Evolutionary conservation across 2,329 filamentous ascomycete species (phyloP).

Genomic region (Boeremia exigua): DNA sequence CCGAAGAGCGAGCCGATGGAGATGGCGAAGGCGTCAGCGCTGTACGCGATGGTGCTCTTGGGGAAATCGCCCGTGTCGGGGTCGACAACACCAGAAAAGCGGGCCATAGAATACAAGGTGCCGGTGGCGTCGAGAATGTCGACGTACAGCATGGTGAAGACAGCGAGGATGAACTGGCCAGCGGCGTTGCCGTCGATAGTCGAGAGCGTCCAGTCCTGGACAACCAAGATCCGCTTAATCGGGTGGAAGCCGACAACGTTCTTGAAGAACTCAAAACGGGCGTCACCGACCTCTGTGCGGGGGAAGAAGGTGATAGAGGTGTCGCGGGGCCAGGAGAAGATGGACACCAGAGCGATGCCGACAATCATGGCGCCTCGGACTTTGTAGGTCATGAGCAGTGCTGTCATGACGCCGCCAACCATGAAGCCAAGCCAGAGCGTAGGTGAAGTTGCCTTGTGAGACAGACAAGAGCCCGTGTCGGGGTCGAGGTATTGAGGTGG

Average conservation of each 20-base stretch:
- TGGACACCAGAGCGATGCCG: constrained; percentile 81
- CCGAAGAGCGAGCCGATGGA: constrained; percentile 81
- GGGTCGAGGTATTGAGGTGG: constrained; percentile 55
- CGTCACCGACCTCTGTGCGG: constrained; percentile 70
- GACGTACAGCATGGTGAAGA: constrained; percentile 89
- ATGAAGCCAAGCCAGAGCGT: constrained; percentile 90
- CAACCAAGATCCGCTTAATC: constrained; percentile 71
- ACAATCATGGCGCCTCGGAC: constrained; percentile 85
- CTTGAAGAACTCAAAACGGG: constrained; percentile 83
- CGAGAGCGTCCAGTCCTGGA: constrained; percentile 75
- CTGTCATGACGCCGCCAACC: constrained; percentile 80
- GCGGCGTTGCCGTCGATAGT: constrained; percentile 58
- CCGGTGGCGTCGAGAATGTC: constrained; percentile 85
- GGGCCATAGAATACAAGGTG: constrained; percentile 88
- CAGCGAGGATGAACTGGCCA: constrained; percentile 78
- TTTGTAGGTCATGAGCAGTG: constrained; percentile 81
- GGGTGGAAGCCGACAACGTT: constrained; percentile 83
- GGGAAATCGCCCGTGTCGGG: constrained; percentile 86
- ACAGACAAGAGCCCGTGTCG: constrained; percentile 62
- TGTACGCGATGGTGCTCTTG: constrained; percentile 82
- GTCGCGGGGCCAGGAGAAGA: constrained; percentile 84
- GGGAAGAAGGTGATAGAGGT: constrained; percentile 83
- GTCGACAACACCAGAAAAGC: constrained; percentile 80
- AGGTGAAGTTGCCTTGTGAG: constrained; percentile 78
- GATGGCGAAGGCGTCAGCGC: constrained; percentile 81